Evolutionary conservation across 495 filamentous ascomycete species (phyloP).

Genomic region (Rusavskia elegans): DNA sequence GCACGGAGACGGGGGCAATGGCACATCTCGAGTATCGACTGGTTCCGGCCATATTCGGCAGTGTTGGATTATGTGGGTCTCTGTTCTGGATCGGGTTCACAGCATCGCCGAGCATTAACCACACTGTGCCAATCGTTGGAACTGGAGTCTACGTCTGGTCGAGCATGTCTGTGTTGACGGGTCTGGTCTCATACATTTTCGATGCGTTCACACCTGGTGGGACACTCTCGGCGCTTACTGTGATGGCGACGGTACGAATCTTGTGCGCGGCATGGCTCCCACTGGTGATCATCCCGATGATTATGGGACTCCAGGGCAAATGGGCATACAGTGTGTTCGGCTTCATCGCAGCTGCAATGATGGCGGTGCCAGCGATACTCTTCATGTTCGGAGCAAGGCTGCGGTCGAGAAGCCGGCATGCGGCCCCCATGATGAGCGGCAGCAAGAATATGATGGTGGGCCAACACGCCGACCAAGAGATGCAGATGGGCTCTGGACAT

Average conservation of each 20-base stretch:
- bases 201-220: slow-evolving; percentile 19
- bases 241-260: slow-evolving; percentile 10
- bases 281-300: slow-evolving; percentile 20
- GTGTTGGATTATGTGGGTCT: slow-evolving; percentile 26
- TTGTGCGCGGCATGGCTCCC: slow-evolving; percentile 11
- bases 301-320: slow-evolving; percentile 19
- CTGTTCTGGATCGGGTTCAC: slow-evolving; percentile 20
- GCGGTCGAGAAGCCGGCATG: slow-evolving; percentile 28
- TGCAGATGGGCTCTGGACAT: slow-evolving; percentile 8
- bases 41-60: slow-evolving; percentile 39
- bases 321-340: slow-evolving; percentile 29
- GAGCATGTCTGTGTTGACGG: slow-evolving; percentile 34
- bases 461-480: slow-evolving; percentile 6
- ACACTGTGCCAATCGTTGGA: slow-evolving; percentile 16
- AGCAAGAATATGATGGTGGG: slow-evolving; percentile 7
- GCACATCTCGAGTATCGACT: slow-evolving; percentile 34
- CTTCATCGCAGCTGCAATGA: slow-evolving; percentile 22
- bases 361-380: slow-evolving; percentile 27
- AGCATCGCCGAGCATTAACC: slow-evolving; percentile 14
- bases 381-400: slow-evolving; percentile 30
- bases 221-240: slow-evolving; percentile 16
- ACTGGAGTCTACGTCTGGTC: slow-evolving; percentile 48
- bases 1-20: slow-evolving; percentile 11
- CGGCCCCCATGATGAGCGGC: slow-evolving; percentile 2
- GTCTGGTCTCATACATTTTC: slow-evolving; percentile 24